Conservation (phyloP, 176 grass and related monocot genomes). For the Zea luxurians region DNA sequence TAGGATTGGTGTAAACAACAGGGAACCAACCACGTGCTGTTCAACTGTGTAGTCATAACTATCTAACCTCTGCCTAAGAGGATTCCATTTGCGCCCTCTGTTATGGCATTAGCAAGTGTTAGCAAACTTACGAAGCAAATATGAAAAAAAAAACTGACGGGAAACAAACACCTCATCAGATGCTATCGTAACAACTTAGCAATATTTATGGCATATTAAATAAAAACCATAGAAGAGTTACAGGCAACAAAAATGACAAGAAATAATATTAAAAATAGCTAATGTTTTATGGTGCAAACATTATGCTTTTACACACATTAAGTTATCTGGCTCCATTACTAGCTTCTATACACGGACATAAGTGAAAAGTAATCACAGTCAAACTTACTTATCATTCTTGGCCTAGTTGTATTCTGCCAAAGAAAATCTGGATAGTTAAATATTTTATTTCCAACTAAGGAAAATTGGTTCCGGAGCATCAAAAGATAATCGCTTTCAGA, state of each 20-base stretch:
- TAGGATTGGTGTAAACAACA: slow-evolving; percentile 88
- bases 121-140: slow-evolving; percentile 13
- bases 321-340: slow-evolving; percentile 6
- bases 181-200: not conserved
- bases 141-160: slow-evolving; percentile 16
- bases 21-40: slow-evolving; percentile 91
- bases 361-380: slow-evolving; percentile 7
- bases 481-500: not conserved
- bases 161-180: slow-evolving; percentile 19
- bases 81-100: slow-evolving; percentile 95
- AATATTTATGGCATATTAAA: slow-evolving; percentile 8
- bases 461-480: not conserved
- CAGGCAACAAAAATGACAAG: not conserved
- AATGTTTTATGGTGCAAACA: not conserved
- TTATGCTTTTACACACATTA: slow-evolving; percentile 2
- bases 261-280: not conserved
- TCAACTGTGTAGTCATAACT: slow-evolving; percentile 87
- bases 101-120: slow-evolving; percentile 38
- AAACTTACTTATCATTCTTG: not conserved
- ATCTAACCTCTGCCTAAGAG: slow-evolving; percentile 81
- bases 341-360: not conserved
- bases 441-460: not conserved
- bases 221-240: not conserved
- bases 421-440: not conserved
- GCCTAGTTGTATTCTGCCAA: not conserved